Base-by-base conservation (phyloP, 2,329 filamentous ascomycete species). In the Cordyceps fumosorosea region DNA sequence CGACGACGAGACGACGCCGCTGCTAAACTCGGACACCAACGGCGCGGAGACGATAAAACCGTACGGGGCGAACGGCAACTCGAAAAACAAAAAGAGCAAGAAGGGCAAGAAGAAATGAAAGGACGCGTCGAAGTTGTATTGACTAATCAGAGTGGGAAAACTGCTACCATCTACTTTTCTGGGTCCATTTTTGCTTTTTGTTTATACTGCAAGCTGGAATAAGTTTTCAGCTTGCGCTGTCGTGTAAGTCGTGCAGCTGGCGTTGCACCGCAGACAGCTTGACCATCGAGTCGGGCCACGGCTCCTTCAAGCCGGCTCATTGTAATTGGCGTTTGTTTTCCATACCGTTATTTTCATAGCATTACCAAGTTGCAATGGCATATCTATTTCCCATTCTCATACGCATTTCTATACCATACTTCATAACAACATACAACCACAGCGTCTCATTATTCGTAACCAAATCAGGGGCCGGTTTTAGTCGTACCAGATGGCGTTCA, bases 401-500 rank as follows among this genome's bases (percentile, higher is more conserved):
- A 47, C 8, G 10, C 5, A 32, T 8, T 32, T 32, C 29, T 32
- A 32, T 32, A 32, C 29, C 29, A 4, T 32, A 32, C 29, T n/a
- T 32, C 29, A 32, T 32, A 32, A 32, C 29, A 32, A 32, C 29
- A 32, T 32, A 8, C 8, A 32, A 8, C 8, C 29, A 32, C 29
- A 8, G 29, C 29, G n/a, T n/a, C 29, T 32, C 29, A 32, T 32
- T 32, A 32, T 32, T 32, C 29, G 29, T 32, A 8, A 11, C 11
- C 34, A 11, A 12, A 12, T 37, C 12, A 8, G 5, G 2, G 29
- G 5, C 29, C 34, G 10, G 34, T 37, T 5, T 55, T 65, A 78
- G 63, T 96, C 89, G 74, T 95, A 95, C 91, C 91, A 96, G 65
- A 96, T 92, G n/a, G 91, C 91, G 76, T 96, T 96, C 91, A 96